Percentiles rank a stretch among this genome's conserved stretches.
Evolutionary conservation across 164 flowering plant genomes (phyloP).

Genomic region (Warburgia ugandensis): DNA sequence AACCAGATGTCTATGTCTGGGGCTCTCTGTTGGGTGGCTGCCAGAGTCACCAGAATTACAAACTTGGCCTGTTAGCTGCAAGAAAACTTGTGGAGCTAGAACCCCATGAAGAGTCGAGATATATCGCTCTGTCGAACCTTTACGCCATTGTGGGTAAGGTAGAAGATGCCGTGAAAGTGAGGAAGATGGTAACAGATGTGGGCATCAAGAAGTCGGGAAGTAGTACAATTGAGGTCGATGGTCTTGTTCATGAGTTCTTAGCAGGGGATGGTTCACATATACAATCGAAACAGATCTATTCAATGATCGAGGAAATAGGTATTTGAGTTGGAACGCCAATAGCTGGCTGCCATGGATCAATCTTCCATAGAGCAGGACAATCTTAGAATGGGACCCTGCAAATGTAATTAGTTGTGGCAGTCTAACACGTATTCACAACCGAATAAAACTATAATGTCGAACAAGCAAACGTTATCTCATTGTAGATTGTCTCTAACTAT

Average conservation of each 20-base stretch:
- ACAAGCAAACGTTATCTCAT: too few relatives aligned
- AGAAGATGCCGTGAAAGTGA: neutral
- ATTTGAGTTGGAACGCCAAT: too few relatives aligned
- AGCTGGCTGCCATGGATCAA: too few relatives aligned
- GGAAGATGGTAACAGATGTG: too few relatives aligned
- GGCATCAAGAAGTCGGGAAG: neutral
- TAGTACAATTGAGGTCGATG: neutral
- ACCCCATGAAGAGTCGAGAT: neutral
- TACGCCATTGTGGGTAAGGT: neutral
- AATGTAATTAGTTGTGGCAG: too few relatives aligned
- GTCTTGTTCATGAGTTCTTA: constrained; percentile 1
- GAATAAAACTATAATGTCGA: too few relatives aligned
- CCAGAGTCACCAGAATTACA: neutral
- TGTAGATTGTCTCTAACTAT: too few relatives aligned
- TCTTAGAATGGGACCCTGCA: too few relatives aligned
- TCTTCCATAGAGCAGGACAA: too few relatives aligned
- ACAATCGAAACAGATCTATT: too few relatives aligned
- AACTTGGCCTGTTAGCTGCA: neutral
- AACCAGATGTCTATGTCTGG: neutral
- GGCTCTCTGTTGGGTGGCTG: neutral
- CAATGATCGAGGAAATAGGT: too few relatives aligned
- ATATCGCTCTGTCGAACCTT: neutral
- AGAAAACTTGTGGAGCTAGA: neutral
- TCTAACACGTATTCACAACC: too few relatives aligned
- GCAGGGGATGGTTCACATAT: neutral